These are phyloP conservation scores for Carex pumila DNA, from an alignment of 176 grass and related monocot genomes.

Conservation along the genomic window DNA sequence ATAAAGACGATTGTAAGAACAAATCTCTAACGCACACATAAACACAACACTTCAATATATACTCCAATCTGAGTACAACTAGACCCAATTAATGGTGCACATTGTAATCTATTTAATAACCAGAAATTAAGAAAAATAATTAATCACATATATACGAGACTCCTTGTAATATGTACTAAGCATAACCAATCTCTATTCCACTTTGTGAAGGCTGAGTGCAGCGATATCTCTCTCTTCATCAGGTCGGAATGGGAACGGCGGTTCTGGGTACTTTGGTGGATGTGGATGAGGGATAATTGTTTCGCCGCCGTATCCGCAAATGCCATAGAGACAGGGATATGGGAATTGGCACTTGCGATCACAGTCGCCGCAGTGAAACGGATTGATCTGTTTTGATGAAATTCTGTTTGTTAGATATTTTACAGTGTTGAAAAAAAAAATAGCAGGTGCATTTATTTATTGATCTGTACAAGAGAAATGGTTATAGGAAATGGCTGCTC, in stretches of 20 bases:
- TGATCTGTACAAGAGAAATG: background rate
- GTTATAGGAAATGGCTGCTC: background rate
- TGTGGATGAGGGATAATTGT: background rate
- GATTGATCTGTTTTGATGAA: background rate
- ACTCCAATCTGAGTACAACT: background rate
- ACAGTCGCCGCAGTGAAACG: conserved; percentile 24
- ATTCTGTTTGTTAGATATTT: background rate
- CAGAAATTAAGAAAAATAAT: background rate
- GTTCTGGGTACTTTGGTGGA: background rate
- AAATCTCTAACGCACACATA: background rate
- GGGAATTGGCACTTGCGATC: background rate
- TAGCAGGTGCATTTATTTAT: background rate
- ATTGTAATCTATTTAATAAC: background rate
- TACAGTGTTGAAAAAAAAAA: background rate
- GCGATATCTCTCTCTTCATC: background rate
- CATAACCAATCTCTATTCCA: background rate
- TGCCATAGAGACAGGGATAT: conserved; percentile 10
- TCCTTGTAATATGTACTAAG: background rate
- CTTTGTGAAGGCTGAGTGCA: background rate
- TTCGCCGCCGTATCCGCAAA: conserved; percentile 9
- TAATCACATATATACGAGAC: background rate
- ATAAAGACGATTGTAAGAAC: background rate
- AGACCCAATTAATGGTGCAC: no score
- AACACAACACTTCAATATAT: background rate
- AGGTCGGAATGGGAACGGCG: background rate